A percentile compares a stretch with the other conserved stretches of the same genome.
These are phyloP conservation scores for Thielaviopsis ethacetica DNA, from an alignment of 2,329 filamentous ascomycete species.

Conservation along the genomic window DNA sequence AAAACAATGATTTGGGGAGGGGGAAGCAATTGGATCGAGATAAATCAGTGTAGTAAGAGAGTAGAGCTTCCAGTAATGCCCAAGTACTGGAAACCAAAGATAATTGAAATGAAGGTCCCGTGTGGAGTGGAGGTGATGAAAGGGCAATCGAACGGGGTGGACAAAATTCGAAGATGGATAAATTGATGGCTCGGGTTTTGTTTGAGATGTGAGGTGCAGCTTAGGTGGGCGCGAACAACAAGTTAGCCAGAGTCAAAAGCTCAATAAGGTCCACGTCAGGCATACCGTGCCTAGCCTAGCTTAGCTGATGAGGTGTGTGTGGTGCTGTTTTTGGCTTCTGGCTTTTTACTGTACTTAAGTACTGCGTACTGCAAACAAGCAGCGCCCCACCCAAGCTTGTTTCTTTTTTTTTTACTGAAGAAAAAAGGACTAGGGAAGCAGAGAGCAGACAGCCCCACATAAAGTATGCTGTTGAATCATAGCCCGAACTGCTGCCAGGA, in stretches of 20 bases:
- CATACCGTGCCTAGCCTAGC: slow-evolving; percentile 22
- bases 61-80: slow-evolving; percentile 6
- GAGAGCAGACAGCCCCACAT: not conserved
- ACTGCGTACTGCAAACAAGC: not conserved
- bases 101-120: not conserved
- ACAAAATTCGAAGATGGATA: not conserved
- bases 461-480: not conserved
- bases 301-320: no score
- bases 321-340: not conserved
- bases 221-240: not conserved
- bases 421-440: not conserved
- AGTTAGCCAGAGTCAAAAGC: not conserved
- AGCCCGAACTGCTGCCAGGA: not conserved
- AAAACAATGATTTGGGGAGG: not conserved
- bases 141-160: not conserved
- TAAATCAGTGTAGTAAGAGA: slow-evolving; percentile 10
- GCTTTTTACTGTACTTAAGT: not conserved
- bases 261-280: slow-evolving; percentile 24
- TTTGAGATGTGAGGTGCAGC: not conserved
- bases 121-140: not conserved
- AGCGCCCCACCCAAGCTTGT: not conserved
- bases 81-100: not conserved
- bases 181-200: not conserved
- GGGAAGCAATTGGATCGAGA: slow-evolving; percentile 5
- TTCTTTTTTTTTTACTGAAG: not conserved